Evolutionary conservation across 148 eudicot genomes (phyloP), one percentile per base, ranked within the genome.

Genomic region (Camellia japonica): DNA sequence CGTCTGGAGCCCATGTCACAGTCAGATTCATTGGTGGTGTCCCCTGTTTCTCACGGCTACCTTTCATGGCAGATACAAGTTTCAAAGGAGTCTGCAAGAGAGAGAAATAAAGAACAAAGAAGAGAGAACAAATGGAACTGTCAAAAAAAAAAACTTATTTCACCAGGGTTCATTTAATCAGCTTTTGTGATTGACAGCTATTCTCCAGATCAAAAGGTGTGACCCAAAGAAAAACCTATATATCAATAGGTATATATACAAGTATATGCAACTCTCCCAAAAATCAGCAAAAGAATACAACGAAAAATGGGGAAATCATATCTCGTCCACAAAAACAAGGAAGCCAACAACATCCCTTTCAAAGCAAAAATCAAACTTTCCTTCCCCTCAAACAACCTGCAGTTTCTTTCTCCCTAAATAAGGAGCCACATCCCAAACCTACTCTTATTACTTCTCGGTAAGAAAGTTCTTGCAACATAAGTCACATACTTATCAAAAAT

Each of bases 1-100:
- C 98, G 64, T 95, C 98, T 59, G 98, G 94, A 14, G 94, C 96
- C 98, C 98, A 95, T 11, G 91, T 87, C 75, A 95, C 96, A 13
- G 85, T 88, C 71, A 87, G 83, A 81, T 84, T 88, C 87, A 74
- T 87, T 3, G 77, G 81, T 52, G 91, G 86, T 14, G 58, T 71
- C 15, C 93, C 97, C 63, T 74, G 86, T 85, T 90, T 93, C 85
- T 91, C 98, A 69, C 97, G 94, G 83, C 88, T 87, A 55, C 98
- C 98, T 85, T 95, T 95, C 88, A 95, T 43, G 63, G 98, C 98
- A 79, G 98, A 88, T 70, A 95, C 86, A 42, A 85, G 89, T 89
- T 93, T 95, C 84, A 52, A 56, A 55, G 84, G 85, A 65, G 81
- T 67, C 89, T 90, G 84, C 38, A 75, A 76, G 54, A 68, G 14